These are phyloP conservation scores for Ceratocystis ficicola DNA, from an alignment of 2,329 filamentous ascomycete species.

Conservation along the genomic window DNA sequence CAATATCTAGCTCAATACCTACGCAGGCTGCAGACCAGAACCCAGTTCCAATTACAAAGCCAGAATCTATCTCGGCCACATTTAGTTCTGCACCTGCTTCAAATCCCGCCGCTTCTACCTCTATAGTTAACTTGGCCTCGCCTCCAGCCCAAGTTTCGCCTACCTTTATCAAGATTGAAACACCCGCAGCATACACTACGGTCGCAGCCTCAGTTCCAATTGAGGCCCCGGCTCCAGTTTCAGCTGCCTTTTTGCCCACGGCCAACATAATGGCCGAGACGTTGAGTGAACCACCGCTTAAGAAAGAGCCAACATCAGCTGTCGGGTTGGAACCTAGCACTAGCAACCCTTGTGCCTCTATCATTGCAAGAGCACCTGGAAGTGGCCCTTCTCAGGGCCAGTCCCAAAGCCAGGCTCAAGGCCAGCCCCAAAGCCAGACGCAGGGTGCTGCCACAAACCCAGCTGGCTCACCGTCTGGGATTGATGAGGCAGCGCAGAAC, in stretches of 20 bases:
- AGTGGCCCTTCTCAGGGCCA: neutral
- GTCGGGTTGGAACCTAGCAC: neutral
- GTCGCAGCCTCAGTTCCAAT: conserved; percentile 18
- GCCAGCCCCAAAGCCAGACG: neutral
- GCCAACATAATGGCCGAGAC: conserved; percentile 4
- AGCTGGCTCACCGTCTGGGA: neutral
- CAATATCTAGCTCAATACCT: neutral
- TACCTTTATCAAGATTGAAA: neutral
- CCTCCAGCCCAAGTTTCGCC: neutral
- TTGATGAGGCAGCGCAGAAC: conserved; percentile 7
- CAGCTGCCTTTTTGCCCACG: neutral
- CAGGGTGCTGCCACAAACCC: neutral
- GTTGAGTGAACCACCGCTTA: neutral
- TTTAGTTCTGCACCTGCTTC: neutral
- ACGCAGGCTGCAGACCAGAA: neutral
- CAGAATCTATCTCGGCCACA: neutral
- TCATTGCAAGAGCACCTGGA: neutral
- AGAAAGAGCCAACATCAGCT: neutral
- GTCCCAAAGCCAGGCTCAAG: neutral
- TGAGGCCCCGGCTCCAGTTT: conserved; percentile 18
- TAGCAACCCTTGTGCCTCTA: conserved; percentile 11
- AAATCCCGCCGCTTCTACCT: neutral
- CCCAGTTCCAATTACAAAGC: neutral
- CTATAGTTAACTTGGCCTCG: neutral
- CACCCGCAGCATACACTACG: conserved; percentile 11